A percentile compares a stretch with the other conserved stretches of the same genome.
Evolutionary conservation across 2,329 filamentous ascomycete species (phyloP).

Genomic region (Calycina herbarum): DNA sequence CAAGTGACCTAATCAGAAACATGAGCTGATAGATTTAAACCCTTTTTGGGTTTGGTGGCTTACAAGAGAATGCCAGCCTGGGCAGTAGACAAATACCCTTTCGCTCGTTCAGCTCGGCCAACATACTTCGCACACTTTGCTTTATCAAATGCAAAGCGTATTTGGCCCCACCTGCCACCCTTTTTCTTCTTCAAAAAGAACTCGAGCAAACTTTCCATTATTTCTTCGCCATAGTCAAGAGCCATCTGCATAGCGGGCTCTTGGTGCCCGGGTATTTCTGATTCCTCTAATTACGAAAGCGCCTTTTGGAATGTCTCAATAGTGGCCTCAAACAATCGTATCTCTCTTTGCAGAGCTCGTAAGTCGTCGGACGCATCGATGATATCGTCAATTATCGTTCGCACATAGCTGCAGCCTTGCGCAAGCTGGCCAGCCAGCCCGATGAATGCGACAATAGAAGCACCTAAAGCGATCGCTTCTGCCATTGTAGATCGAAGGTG

Average conservation of each 20-base stretch:
- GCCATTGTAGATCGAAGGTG: not conserved
- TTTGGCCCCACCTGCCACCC: not conserved
- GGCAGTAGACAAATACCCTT: not conserved
- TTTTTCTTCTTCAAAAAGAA: not conserved
- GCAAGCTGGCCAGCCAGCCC: conserved; percentile 7
- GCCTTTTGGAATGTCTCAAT: not conserved
- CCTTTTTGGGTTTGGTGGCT: not conserved
- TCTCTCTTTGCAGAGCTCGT: not conserved
- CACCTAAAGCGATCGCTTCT: not conserved
- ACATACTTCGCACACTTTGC: not conserved
- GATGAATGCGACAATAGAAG: conserved; percentile 6
- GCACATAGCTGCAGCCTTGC: conserved; percentile 8
- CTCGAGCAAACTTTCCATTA: not conserved
- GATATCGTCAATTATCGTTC: not conserved
- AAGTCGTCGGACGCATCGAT: not conserved
- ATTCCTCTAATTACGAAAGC: not conserved
- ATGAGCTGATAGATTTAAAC: no score
- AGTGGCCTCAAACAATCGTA: not conserved
- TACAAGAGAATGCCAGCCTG: not conserved
- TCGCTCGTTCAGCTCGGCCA: not conserved
- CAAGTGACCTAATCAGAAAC: not conserved
- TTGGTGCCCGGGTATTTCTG: not conserved
- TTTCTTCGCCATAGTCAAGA: not conserved
- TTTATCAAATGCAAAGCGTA: not conserved
- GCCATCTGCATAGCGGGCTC: not conserved